phyloP scores from a whole-genome alignment of 2,329 filamentous ascomycete species.

The Alternaria ethzedia region DNA sequence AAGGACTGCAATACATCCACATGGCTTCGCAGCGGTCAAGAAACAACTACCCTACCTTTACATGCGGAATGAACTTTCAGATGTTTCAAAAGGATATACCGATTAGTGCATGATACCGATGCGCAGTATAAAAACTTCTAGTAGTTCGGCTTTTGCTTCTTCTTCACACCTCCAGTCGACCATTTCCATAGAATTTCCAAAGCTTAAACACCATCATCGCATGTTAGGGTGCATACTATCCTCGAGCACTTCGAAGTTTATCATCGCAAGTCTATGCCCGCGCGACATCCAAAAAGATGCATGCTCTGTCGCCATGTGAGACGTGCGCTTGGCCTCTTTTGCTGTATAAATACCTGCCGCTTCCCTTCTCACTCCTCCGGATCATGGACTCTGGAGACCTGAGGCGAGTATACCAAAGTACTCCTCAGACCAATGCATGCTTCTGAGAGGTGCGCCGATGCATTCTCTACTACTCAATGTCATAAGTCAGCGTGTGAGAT shows the following conservation, averaged over 20 bases:
- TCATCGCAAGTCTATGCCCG: too few relatives aligned
- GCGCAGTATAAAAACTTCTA: background rate
- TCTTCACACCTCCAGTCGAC: background rate
- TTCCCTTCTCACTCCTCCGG: background rate
- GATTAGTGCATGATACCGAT: background rate
- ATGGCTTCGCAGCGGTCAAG: background rate
- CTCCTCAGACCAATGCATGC: too few relatives aligned
- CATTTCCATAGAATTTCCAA: background rate
- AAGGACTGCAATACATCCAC: accelerated
- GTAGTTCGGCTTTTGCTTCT: background rate
- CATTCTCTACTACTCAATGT: background rate
- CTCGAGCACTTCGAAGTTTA: too few relatives aligned
- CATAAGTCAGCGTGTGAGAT: too few relatives aligned
- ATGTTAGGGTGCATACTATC: background rate
- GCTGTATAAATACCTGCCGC: background rate
- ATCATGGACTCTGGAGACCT: background rate
- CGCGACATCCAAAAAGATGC: background rate
- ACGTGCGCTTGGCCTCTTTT: background rate
- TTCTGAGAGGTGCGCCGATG: background rate
- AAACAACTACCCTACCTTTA: background rate
- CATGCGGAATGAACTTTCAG: background rate
- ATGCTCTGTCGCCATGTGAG: background rate
- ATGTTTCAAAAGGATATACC: background rate
- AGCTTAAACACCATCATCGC: background rate
- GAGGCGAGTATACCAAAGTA: background rate